Evolutionary conservation across 352 stramenopile species (phyloP).

Genomic region (Pythium monospermum): DNA sequence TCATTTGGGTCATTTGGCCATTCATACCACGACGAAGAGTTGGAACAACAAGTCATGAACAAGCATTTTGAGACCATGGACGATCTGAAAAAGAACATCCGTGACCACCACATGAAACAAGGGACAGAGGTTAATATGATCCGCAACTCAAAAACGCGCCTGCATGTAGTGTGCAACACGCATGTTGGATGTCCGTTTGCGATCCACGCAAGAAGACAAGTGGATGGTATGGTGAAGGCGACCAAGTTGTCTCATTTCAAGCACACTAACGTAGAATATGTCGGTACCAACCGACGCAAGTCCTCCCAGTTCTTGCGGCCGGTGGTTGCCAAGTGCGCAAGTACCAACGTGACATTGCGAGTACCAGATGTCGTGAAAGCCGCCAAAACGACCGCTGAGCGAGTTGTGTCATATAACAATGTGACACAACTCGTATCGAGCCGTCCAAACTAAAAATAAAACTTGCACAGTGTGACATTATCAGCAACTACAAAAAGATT

Average conservation of each 20-base stretch:
- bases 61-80: too few relatives aligned
- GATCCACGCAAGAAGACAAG: not conserved
- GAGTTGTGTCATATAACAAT: not conserved
- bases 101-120: too few relatives aligned
- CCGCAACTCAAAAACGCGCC: too few relatives aligned
- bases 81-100: too few relatives aligned
- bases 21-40: too few relatives aligned
- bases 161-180: not conserved
- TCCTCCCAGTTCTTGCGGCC: not conserved
- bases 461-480: not conserved
- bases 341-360: not conserved
- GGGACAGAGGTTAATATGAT: too few relatives aligned
- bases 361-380: not conserved
- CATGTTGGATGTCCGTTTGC: not conserved
- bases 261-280: not conserved
- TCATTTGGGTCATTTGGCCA: too few relatives aligned
- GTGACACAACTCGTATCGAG: too few relatives aligned
- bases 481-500: conserved; percentile 1
- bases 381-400: not conserved
- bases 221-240: not conserved
- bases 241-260: not conserved
- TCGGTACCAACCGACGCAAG: not conserved
- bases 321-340: not conserved
- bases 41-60: too few relatives aligned
- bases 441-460: not conserved